Evolutionary conservation across 2,329 filamentous ascomycete species (phyloP).

Genomic region (Fusarium brevicatenulatum): DNA sequence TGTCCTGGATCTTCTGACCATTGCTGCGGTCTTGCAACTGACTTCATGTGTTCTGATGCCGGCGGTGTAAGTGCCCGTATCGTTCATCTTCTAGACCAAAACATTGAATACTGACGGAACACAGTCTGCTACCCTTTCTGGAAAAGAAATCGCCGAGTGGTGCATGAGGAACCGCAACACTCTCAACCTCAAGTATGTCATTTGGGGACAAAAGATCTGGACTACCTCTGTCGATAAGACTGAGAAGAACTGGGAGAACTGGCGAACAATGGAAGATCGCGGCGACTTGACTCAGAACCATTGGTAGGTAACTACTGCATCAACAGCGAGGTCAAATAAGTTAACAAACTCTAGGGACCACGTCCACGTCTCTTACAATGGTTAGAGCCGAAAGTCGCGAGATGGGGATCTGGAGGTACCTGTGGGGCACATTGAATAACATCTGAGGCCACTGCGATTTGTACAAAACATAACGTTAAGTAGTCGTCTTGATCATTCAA

Average conservation of each 20-base stretch:
- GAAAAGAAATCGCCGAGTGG: conserved; percentile 59
- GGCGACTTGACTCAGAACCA: conserved; percentile 56
- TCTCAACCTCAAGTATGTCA: conserved; percentile 59
- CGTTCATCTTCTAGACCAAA: background rate
- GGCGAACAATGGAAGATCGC: conserved; percentile 56
- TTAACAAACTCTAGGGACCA: conserved; percentile 38
- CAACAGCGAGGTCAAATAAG: background rate
- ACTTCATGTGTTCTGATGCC: conserved; percentile 53
- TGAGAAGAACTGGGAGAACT: conserved; percentile 53
- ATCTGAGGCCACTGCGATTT: background rate
- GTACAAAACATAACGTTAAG: background rate
- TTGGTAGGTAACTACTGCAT: conserved; percentile 46
- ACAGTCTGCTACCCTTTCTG: conserved; percentile 51
- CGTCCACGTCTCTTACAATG: conserved; percentile 44
- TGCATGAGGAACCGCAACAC: conserved; percentile 55
- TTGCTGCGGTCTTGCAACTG: conserved; percentile 52
- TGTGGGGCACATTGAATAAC: background rate
- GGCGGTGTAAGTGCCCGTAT: conserved; percentile 49
- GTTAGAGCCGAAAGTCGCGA: background rate
- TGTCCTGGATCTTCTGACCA: conserved; percentile 50
- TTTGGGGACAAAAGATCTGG: conserved; percentile 63
- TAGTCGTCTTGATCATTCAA: background rate
- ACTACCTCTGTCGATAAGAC: conserved; percentile 48
- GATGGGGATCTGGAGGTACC: background rate
- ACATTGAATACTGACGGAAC: background rate